Evolutionary conservation across 306 rosid species (phyloP).

Genomic region (Cucurbita ficifolia): DNA sequence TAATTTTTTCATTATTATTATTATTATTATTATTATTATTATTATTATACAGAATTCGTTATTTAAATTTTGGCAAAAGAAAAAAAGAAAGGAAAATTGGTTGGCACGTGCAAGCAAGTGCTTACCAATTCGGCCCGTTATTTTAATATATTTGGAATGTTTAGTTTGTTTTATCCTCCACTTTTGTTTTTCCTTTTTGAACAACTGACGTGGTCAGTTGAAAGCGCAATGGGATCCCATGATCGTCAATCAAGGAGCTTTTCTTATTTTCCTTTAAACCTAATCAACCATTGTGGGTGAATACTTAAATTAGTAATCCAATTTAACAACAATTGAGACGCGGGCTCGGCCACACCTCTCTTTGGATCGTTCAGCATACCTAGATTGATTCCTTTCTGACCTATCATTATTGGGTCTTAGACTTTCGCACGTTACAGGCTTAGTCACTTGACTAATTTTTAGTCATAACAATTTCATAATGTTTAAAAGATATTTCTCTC

Average conservation of each 20-base stretch:
- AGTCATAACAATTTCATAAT: too few relatives aligned
- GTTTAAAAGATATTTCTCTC: neutral
- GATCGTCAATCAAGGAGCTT: slow-evolving; percentile 26
- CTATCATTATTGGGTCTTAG: too few relatives aligned
- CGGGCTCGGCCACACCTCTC: too few relatives aligned
- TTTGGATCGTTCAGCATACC: too few relatives aligned
- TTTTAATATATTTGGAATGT: neutral
- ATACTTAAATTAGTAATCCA: too few relatives aligned
- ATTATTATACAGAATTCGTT: too few relatives aligned
- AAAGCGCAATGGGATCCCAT: slow-evolving; percentile 10
- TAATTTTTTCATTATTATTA: neutral
- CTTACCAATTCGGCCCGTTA: neutral
- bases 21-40: neutral
- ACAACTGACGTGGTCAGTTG: neutral
- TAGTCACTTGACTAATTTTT: too few relatives aligned
- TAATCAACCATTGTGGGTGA: neutral
- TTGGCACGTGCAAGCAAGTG: slow-evolving; percentile 23
- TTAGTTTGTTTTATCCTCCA: neutral
- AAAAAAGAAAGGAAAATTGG: neutral
- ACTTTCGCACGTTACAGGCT: too few relatives aligned
- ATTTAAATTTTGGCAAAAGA: neutral
- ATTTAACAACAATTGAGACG: too few relatives aligned
- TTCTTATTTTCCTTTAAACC: neutral
- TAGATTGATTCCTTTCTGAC: too few relatives aligned
- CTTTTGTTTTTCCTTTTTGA: neutral